phyloP scores from a whole-genome alignment of 768 basidiomycete genomes.

The Kwoniella sp. region DNA sequence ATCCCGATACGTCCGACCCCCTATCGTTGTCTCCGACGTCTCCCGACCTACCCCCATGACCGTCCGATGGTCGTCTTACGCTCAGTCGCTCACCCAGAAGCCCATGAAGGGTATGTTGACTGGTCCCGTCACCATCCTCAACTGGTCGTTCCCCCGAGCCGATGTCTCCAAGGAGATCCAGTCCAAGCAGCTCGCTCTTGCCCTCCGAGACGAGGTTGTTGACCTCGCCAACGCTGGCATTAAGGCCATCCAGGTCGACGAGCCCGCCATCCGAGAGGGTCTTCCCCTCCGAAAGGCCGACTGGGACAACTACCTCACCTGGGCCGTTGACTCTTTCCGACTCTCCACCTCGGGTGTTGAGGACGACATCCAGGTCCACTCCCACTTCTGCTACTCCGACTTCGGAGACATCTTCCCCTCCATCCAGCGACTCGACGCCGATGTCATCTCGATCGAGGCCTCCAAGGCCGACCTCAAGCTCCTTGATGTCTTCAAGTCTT shows the following conservation, averaged over 20 bases:
- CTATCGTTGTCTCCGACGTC: slow-evolving; percentile 96
- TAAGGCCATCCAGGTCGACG: slow-evolving; percentile 97
- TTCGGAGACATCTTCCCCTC: slow-evolving; percentile 98
- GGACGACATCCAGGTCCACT: slow-evolving; percentile 92
- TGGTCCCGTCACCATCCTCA: slow-evolving; percentile 89
- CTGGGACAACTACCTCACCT: slow-evolving; percentile 92
- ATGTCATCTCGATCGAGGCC: slow-evolving; percentile 97
- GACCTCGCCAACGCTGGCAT: slow-evolving; percentile 97
- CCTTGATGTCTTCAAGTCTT: slow-evolving; percentile 86
- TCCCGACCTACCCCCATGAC: slow-evolving; percentile 90
- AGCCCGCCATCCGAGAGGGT: slow-evolving; percentile 99
- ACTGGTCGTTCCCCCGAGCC: slow-evolving; percentile 99
- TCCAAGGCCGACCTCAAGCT: slow-evolving; percentile 99
- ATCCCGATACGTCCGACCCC: slow-evolving; percentile 98
- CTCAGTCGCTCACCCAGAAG: slow-evolving; percentile 83
- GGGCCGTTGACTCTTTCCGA: slow-evolving; percentile 99
- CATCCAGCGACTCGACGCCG: slow-evolving; percentile 92
- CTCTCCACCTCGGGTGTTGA: slow-evolving; percentile 92
- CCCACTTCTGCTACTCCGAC: slow-evolving; percentile 75
- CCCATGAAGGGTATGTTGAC: slow-evolving; percentile 99
- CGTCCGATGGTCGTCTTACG: slow-evolving; percentile 93
- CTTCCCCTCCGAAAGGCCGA: slow-evolving; percentile 92
- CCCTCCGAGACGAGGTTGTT: slow-evolving; percentile 94
- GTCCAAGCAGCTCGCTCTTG: slow-evolving; percentile 95
- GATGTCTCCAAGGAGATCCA: slow-evolving; percentile 94